Evolutionary conservation across 2,329 filamentous ascomycete genomes (phyloP).

Genomic region (Phoma sp.): DNA sequence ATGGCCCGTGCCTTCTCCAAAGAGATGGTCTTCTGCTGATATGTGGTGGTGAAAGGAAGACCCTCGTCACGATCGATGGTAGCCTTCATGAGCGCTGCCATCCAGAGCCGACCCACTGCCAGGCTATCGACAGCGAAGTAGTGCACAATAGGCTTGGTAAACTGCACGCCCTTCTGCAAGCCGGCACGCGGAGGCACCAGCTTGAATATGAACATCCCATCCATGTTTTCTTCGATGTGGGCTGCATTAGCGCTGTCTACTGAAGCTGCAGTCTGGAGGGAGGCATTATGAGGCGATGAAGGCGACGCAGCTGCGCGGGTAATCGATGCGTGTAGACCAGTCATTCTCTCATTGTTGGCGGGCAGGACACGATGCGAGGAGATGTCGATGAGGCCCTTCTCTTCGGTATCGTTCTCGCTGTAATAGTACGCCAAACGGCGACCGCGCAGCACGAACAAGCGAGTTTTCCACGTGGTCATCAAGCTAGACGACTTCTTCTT

Average conservation of each 20-base stretch:
- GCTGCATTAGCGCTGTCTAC: slow-evolving; percentile 43
- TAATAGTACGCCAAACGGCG: slow-evolving; percentile 95
- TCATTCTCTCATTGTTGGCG: slow-evolving; percentile 88
- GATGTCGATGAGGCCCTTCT: slow-evolving; percentile 96
- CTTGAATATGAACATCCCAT: slow-evolving; percentile 94
- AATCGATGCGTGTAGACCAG: slow-evolving; percentile 87
- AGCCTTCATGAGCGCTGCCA: slow-evolving; percentile 98
- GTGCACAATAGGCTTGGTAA: slow-evolving; percentile 95
- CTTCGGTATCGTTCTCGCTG: slow-evolving; percentile 86
- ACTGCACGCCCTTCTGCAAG: slow-evolving; percentile 88
- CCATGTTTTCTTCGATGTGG: slow-evolving; percentile 53
- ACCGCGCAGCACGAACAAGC: slow-evolving; percentile 93
- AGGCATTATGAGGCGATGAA: slow-evolving; percentile 57
- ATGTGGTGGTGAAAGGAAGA: slow-evolving; percentile 83
- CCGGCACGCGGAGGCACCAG: slow-evolving; percentile 88
- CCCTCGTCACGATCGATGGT: slow-evolving; percentile 90
- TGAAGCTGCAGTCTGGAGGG: slow-evolving; percentile 49
- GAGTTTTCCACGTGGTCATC: slow-evolving; percentile 97
- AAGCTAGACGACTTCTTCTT: slow-evolving; percentile 97
- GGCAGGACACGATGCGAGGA: slow-evolving; percentile 96
- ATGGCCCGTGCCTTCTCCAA: slow-evolving; percentile 85
- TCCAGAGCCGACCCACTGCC: slow-evolving; percentile 89
- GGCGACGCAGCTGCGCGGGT: slow-evolving; percentile 81
- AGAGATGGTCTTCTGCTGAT: slow-evolving; percentile 96
- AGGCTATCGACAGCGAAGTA: slow-evolving; percentile 96